A percentile compares a stretch with the other conserved stretches of the same genome.
These are phyloP conservation scores for Penicillium concentricum DNA, from an alignment of 2,329 filamentous ascomycete genomes.

Conservation along the genomic window DNA sequence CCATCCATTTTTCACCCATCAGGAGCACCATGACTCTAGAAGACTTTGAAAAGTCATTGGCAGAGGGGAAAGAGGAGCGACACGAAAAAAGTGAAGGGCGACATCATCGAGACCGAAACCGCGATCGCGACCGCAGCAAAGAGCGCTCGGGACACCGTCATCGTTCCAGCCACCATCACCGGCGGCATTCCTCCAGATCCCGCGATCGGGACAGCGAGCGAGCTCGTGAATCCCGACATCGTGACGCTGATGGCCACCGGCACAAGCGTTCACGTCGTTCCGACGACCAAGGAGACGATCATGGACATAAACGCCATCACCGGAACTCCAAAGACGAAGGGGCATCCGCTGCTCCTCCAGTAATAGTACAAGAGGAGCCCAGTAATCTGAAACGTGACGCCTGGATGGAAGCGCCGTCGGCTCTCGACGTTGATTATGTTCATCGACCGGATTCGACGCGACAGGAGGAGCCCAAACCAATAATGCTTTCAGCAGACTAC, in stretches of 20 bases:
- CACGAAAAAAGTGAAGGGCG: slow-evolving; percentile 40
- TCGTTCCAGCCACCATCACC: slow-evolving; percentile 43
- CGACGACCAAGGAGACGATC: slow-evolving; percentile 51
- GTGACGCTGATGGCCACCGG: slow-evolving; percentile 56
- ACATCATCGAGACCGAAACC: slow-evolving; percentile 27
- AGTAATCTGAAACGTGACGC: slow-evolving; percentile 67
- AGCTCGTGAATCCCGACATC: slow-evolving; percentile 42
- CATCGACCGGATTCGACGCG: slow-evolving; percentile 60
- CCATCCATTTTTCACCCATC: slow-evolving; percentile 9
- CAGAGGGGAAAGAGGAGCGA: slow-evolving; percentile 52
- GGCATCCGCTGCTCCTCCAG: slow-evolving; percentile 26
- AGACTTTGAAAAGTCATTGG: slow-evolving; percentile 77
- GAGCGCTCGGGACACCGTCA: slow-evolving; percentile 38
- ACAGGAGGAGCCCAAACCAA: slow-evolving; percentile 42
- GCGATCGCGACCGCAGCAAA: slow-evolving; percentile 44
- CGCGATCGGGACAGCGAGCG: slow-evolving; percentile 36
- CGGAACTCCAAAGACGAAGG: slow-evolving; percentile 45
- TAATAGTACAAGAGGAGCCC: slow-evolving; percentile 42
- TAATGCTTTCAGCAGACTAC: slow-evolving; percentile 55
- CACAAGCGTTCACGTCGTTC: slow-evolving; percentile 65
- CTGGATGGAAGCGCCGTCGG: slow-evolving; percentile 91
- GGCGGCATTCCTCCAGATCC: slow-evolving; percentile 38
- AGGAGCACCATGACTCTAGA: slow-evolving; percentile 55
- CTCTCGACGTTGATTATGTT: slow-evolving; percentile 76
- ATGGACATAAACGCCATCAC: slow-evolving; percentile 50